A percentile compares a stretch with the other conserved stretches of the same genome.
These are phyloP conservation scores for Backusella parvicylindrica DNA, from an alignment of 192 early-diverging fungal genomes.

Conservation along the genomic window DNA sequence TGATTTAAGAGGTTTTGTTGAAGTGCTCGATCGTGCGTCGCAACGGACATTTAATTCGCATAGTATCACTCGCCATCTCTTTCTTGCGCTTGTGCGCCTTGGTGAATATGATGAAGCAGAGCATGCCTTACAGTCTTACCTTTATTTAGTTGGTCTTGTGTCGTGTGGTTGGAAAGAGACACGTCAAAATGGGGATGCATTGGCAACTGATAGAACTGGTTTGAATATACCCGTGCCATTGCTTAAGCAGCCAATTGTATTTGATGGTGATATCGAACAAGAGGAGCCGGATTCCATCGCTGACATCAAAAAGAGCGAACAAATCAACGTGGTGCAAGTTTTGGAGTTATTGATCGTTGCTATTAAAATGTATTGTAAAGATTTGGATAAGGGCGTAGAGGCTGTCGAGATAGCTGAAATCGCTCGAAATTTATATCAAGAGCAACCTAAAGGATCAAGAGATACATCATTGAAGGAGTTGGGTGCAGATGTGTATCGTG, in stretches of 20 bases:
- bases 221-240: slow-evolving; percentile 12
- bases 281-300: neutral
- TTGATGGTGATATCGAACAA: neutral
- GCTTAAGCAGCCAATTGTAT: neutral
- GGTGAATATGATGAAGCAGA: slow-evolving; percentile 78
- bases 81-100: slow-evolving; percentile 49
- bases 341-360: slow-evolving; percentile 34
- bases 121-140: slow-evolving; percentile 63
- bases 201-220: slow-evolving; percentile 14
- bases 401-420: slow-evolving; percentile 35
- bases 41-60: slow-evolving; percentile 73
- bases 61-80: slow-evolving; percentile 58
- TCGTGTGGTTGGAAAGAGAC: slow-evolving; percentile 21
- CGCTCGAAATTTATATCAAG: slow-evolving; percentile 7
- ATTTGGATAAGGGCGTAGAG: slow-evolving; percentile 15
- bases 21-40: slow-evolving; percentile 58
- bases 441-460: neutral
- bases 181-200: slow-evolving; percentile 8
- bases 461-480: neutral
- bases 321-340: slow-evolving; percentile 10
- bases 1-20: slow-evolving; percentile 56
- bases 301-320: slow-evolving; percentile 30
- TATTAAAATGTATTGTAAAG: slow-evolving; percentile 41
- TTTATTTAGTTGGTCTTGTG: slow-evolving; percentile 46
- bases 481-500: slow-evolving; percentile 25